Conservation (phyloP, 352 stramenopile genomes). For the Globisporangium paroecandrum region DNA sequence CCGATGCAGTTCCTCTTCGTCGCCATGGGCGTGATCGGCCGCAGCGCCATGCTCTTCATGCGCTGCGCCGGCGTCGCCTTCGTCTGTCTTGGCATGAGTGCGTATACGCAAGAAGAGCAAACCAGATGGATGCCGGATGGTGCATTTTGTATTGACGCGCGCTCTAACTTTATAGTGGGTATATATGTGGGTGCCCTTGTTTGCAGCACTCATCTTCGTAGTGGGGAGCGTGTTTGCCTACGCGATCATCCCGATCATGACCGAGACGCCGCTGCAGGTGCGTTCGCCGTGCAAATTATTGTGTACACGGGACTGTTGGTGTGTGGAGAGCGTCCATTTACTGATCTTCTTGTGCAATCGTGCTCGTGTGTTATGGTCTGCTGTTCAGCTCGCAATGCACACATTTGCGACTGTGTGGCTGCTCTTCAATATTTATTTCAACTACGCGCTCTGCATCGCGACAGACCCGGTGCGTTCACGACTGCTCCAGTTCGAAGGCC, state of each 20-base stretch:
- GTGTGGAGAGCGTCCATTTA: not conserved
- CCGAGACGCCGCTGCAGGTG: conserved; percentile 35
- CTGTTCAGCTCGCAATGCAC: conserved; percentile 30
- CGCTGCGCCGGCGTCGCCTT: conserved; percentile 39
- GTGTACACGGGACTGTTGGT: too few relatives aligned
- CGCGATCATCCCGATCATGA: conserved; percentile 49
- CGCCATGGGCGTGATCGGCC: conserved; percentile 26
- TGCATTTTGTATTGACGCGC: too few relatives aligned
- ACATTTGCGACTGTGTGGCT: conserved; percentile 28
- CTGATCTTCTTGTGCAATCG: not conserved
- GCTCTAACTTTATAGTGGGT: not conserved
- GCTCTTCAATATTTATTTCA: conserved; percentile 73
- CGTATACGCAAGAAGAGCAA: not conserved
- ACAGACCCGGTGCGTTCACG: conserved; percentile 43
- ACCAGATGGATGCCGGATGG: not conserved
- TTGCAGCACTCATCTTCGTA: conserved; percentile 37
- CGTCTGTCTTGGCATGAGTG: conserved; percentile 44
- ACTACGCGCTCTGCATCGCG: conserved; percentile 62
- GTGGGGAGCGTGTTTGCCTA: conserved; percentile 45
- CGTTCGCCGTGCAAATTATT: not conserved
- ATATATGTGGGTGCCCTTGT: too few relatives aligned
- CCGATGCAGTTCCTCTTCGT: conserved; percentile 50
- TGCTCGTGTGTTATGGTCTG: not conserved
- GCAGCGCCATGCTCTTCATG: conserved; percentile 41
- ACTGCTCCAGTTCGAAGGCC: not conserved